Evolutionary conservation across 495 filamentous ascomycete species (phyloP).

Genomic region (Aspergillus nidulans): DNA sequence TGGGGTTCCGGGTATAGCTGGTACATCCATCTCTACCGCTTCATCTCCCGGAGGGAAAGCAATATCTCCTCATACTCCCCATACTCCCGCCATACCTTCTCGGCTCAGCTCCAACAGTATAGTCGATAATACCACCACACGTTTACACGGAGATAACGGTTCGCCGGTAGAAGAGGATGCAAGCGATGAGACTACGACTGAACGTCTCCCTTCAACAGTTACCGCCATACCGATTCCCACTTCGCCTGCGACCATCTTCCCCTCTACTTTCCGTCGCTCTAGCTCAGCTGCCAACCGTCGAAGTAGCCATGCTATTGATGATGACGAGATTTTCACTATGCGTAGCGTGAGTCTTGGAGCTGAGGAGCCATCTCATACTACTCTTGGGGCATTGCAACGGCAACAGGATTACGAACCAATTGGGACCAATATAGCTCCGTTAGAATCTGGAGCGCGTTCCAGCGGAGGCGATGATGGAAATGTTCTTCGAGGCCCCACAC

Average conservation of each 20-base stretch:
- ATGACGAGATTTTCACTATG: conserved; percentile 60
- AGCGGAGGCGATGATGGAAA: conserved; percentile 26
- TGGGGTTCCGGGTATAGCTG: conserved; percentile 74
- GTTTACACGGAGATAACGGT: conserved; percentile 28
- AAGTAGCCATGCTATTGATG: conserved; percentile 49
- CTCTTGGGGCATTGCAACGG: conserved; percentile 52
- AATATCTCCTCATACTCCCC: conserved; percentile 87
- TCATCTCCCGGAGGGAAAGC: conserved; percentile 83
- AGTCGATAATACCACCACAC: conserved; percentile 49
- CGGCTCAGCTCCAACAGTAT: conserved; percentile 85
- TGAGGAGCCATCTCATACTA: conserved; percentile 59
- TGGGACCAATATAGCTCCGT: conserved; percentile 23
- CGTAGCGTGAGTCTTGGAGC: conserved; percentile 74
- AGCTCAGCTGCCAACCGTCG: conserved; percentile 76
- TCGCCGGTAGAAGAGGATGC: conserved; percentile 36
- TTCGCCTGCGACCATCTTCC: conserved; percentile 65
- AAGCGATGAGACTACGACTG: conserved; percentile 33
- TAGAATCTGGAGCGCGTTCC: conserved; percentile 24
- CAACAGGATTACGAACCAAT: conserved; percentile 36
- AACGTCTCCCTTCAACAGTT: conserved; percentile 46
- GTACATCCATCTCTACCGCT: conserved; percentile 75
- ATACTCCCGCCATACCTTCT: conserved; percentile 88
- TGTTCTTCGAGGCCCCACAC: conserved; percentile 41
- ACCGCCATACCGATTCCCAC: conserved; percentile 80
- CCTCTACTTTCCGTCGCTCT: conserved; percentile 60